These are phyloP conservation scores for Cenchrus fungigraminus DNA, from an alignment of 176 grass and related monocot species.

Conservation along the genomic window DNA sequence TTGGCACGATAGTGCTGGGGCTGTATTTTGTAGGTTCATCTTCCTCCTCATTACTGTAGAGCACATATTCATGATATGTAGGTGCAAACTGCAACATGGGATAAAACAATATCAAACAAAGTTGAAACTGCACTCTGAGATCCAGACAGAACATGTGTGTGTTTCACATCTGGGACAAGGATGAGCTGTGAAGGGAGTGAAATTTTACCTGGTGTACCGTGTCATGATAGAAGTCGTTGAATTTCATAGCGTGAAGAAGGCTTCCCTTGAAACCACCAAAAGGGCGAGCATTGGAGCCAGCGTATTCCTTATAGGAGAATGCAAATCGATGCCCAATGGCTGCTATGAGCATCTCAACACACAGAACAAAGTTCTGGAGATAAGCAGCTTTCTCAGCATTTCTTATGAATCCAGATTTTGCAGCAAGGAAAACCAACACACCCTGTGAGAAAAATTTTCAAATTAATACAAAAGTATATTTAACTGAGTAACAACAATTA, in stretches of 20 bases:
- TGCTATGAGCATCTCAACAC: conserved; percentile 88
- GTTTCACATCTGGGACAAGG: neutral
- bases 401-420: conserved; percentile 82
- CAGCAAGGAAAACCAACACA: conserved; percentile 86
- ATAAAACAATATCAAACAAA: conserved; percentile 15
- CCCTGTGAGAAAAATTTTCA: conserved; percentile 55
- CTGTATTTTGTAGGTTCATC: conserved; percentile 69
- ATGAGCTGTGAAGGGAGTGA: conserved; percentile 6
- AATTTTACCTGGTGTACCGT: conserved; percentile 90
- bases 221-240: conserved; percentile 92
- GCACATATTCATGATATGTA: conserved; percentile 91
- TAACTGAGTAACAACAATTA: neutral
- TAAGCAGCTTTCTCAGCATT: conserved; percentile 75
- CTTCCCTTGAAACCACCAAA: conserved; percentile 71
- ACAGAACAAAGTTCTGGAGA: conserved; percentile 83
- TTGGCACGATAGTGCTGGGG: conserved; percentile 63
- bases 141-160: neutral
- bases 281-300: conserved; percentile 65
- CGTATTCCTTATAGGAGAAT: conserved; percentile 84
- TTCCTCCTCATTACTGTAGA: conserved; percentile 72
- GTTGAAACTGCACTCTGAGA: conserved; percentile 1
- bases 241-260: conserved; percentile 74
- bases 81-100: conserved; percentile 68
- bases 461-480: neutral
- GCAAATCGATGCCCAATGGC: conserved; percentile 67